These are phyloP conservation scores for Zopfochytrium polystomum DNA, from an alignment of 371 early-diverging fungal genomes.

Conservation along the genomic window DNA sequence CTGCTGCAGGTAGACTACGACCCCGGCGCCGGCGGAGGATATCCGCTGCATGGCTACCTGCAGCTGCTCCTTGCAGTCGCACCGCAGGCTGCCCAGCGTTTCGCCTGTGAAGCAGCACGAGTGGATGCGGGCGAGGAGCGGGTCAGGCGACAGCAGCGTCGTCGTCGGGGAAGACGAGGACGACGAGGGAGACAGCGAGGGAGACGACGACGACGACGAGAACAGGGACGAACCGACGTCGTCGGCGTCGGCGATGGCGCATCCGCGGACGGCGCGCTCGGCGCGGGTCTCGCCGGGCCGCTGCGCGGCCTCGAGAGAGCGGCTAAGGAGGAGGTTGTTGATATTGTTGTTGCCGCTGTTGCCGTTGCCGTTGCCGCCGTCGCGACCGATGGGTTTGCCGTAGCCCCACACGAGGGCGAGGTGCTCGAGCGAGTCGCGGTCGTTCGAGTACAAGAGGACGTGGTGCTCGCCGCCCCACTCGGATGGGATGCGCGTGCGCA, in stretches of 20 bases:
- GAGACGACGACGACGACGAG: conserved; percentile 1
- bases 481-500: conserved; percentile 79
- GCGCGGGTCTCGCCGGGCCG: conserved; percentile 38
- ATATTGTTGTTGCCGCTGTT: background rate
- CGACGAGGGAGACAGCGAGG: background rate
- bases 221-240: background rate
- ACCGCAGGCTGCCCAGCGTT: conserved; percentile 84
- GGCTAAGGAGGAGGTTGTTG: too few relatives aligned
- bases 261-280: conserved; percentile 36
- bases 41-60: conserved; percentile 90
- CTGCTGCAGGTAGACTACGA: conserved; percentile 90
- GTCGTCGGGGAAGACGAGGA: too few relatives aligned
- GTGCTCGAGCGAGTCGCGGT: conserved; percentile 83
- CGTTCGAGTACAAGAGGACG: conserved; percentile 80
- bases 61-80: conserved; percentile 93
- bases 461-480: conserved; percentile 67
- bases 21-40: conserved; percentile 75
- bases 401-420: conserved; percentile 92
- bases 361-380: background rate
- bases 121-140: conserved; percentile 87
- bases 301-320: too few relatives aligned
- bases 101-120: conserved; percentile 97
- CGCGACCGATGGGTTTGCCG: conserved; percentile 25
- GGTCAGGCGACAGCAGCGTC: too few relatives aligned
- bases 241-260: too few relatives aligned